Evolutionary conservation across 345 rosid genomes (phyloP).

Genomic region (Orychophragmus violaceus): DNA sequence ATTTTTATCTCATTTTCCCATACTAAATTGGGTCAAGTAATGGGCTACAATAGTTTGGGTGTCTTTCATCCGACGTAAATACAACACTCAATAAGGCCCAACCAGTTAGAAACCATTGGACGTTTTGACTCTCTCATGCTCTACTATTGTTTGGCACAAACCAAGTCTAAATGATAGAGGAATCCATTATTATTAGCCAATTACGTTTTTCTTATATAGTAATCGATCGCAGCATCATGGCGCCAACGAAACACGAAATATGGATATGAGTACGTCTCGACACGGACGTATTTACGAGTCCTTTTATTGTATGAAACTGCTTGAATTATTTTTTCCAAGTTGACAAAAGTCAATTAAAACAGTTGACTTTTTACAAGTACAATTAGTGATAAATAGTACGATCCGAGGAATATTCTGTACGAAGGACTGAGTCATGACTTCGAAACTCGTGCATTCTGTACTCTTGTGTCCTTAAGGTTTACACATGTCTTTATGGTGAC

Average conservation of each 20-base stretch:
- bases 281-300: background rate
- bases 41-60: background rate
- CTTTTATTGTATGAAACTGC: background rate
- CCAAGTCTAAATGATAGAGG: too few species aligned
- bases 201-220: too few species aligned
- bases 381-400: background rate
- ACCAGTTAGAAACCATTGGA: background rate
- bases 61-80: background rate
- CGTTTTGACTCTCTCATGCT: too few species aligned
- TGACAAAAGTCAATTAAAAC: background rate
- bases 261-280: too few species aligned
- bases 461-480: background rate
- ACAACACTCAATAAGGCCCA: background rate
- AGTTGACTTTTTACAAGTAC: background rate
- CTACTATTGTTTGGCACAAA: too few species aligned
- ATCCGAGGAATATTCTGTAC: conserved; percentile 23
- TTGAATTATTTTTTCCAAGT: background rate
- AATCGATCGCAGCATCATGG: background rate
- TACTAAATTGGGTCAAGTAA: background rate
- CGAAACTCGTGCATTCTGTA: background rate
- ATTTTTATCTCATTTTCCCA: background rate
- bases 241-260: background rate
- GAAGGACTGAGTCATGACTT: background rate
- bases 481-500: background rate
- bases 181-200: too few species aligned